Evolutionary conservation across 202 grass and related monocot genomes (phyloP).

Genomic region (Musa balbisiana): DNA sequence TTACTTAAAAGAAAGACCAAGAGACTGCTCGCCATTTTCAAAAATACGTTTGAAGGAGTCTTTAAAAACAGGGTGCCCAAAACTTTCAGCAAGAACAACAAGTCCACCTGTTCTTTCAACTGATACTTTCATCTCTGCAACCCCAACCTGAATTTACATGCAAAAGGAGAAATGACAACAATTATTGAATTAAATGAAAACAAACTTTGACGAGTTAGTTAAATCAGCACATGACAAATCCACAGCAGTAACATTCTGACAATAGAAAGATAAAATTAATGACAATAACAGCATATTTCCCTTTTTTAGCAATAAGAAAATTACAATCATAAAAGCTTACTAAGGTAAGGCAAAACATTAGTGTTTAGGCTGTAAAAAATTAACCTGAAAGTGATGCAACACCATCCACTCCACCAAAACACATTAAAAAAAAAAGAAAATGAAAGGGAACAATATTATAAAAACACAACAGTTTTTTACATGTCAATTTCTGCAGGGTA

Average conservation of each 20-base stretch:
- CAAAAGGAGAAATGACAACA: not conserved
- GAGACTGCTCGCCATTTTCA: slow-evolving; percentile 73
- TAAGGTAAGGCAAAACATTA: not conserved
- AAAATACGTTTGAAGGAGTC: slow-evolving; percentile 96
- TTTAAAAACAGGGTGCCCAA: slow-evolving; percentile 90
- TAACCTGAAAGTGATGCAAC: too few relatives aligned
- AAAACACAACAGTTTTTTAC: too few relatives aligned
- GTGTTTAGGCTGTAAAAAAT: too few relatives aligned
- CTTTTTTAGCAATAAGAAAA: not conserved
- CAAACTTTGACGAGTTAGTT: not conserved
- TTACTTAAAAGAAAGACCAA: slow-evolving; percentile 97
- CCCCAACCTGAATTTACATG: slow-evolving; percentile 57
- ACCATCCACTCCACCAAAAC: too few relatives aligned
- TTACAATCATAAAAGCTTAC: not conserved
- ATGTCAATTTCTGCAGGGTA: too few relatives aligned
- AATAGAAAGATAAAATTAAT: not conserved
- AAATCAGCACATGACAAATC: not conserved
- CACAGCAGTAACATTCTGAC: too few relatives aligned
- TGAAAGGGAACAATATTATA: too few relatives aligned
- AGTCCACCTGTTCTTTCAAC: slow-evolving; percentile 97
- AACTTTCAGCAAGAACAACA: slow-evolving; percentile 98
- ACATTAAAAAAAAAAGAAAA: too few relatives aligned
- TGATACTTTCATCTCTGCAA: slow-evolving; percentile 94
- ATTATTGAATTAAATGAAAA: too few relatives aligned
- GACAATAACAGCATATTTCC: not conserved